These are phyloP conservation scores for thale cress (Arabidopsis thaliana) DNA, from an alignment of 345 rosid genomes.

Conservation along the genomic window TAIR10.1 NC_003071.7:77501-78000, in stretches of 20 bases:
- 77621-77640: constrained; percentile 41
- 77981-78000: constrained; percentile 32
- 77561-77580: constrained; percentile 58
- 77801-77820: no score
- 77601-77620: constrained; percentile 79
- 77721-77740: background rate
- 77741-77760: constrained; percentile 26
- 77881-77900: constrained; percentile 24
- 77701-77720: constrained; percentile 22
- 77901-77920: constrained; percentile 26
- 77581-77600: constrained; percentile 58
- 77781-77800: background rate
- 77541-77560: constrained; percentile 74
- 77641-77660: constrained; percentile 14
- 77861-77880: background rate
- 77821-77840: no score
- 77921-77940: constrained; percentile 27
- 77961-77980: constrained; percentile 4
- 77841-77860: constrained; percentile 10
- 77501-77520: constrained; percentile 68
- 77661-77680: constrained; percentile 17
- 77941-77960: constrained; percentile 24
- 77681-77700: constrained; percentile 26
- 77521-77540: constrained; percentile 67
- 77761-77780: constrained; percentile 40